Evolutionary conservation across 1,139 yeast species (phyloP).

Genomic region (Scheffersomyces titani): DNA sequence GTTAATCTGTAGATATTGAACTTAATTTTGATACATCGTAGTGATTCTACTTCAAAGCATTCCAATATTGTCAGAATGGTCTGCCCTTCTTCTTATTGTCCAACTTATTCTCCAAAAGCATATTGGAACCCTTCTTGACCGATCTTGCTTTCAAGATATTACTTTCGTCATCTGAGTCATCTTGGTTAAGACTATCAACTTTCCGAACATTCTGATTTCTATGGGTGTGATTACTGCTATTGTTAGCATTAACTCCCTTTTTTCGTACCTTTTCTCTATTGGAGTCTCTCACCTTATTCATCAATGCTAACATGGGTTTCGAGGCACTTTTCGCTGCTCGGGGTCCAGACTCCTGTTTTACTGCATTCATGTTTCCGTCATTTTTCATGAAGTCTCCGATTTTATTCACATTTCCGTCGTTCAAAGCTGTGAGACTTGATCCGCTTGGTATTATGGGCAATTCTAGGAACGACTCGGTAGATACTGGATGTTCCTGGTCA

Average conservation of each 20-base stretch:
- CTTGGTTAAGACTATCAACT: neutral
- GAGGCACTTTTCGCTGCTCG: conserved; percentile 12
- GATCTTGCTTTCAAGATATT: conserved; percentile 4
- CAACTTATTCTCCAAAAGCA: neutral
- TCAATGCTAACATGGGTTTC: conserved; percentile 45
- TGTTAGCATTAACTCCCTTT: conserved; percentile 5
- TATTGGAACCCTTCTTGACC: conserved; percentile 6
- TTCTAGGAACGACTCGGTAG: conserved; percentile 27
- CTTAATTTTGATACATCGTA: too few relatives aligned
- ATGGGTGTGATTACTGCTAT: neutral
- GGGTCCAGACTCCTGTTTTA: conserved; percentile 7
- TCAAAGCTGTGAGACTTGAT: conserved; percentile 29
- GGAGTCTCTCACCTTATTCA: conserved; percentile 44
- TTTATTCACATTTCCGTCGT: conserved; percentile 11
- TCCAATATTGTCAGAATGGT: conserved; percentile 17
- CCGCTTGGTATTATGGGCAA: conserved; percentile 52
- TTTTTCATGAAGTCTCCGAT: conserved; percentile 35
- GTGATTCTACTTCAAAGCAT: too few relatives aligned
- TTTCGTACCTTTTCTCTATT: conserved; percentile 19
- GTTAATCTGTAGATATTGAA: too few relatives aligned
- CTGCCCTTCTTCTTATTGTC: conserved; percentile 17
- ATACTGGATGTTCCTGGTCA: conserved; percentile 1
- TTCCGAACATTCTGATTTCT: neutral
- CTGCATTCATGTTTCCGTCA: conserved; percentile 5
- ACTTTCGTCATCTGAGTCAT: conserved; percentile 9